A percentile compares a stretch with the other conserved stretches of the same genome.
phyloP scores from a whole-genome alignment of 2,329 filamentous ascomycete species.

The Lojkania enalia region DNA sequence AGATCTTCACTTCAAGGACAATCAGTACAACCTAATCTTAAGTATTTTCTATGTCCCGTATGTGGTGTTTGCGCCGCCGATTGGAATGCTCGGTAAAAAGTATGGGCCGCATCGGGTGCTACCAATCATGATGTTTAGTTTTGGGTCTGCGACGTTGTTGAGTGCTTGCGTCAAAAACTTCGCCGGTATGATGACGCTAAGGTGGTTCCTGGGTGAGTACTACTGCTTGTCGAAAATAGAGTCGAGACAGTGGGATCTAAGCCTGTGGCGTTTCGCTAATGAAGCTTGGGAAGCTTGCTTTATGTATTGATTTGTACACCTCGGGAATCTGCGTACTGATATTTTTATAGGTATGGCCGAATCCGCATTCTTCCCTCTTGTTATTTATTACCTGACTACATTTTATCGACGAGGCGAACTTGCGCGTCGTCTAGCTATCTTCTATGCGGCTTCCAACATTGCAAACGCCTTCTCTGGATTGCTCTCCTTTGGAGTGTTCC shows the following conservation, averaged over 20 bases:
- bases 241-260: background rate
- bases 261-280: conserved; percentile 10
- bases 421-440: conserved; percentile 69
- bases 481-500: conserved; percentile 64
- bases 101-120: conserved; percentile 67
- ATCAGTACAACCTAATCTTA: conserved; percentile 71
- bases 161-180: conserved; percentile 62
- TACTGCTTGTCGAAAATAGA: background rate
- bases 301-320: conserved; percentile 1
- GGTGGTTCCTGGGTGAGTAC: conserved; percentile 66
- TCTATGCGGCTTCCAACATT: conserved; percentile 76
- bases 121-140: conserved; percentile 69
- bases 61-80: conserved; percentile 68
- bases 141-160: conserved; percentile 67
- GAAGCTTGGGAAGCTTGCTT: conserved; percentile 13
- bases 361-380: conserved; percentile 69
- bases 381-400: conserved; percentile 62
- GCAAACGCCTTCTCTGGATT: conserved; percentile 68
- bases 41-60: conserved; percentile 77
- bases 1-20: conserved; percentile 61
- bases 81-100: conserved; percentile 69
- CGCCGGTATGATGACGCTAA: conserved; percentile 65
- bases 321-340: too few relatives aligned
- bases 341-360: conserved; percentile 58
- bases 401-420: conserved; percentile 75